Evolutionary conservation across 208 protist genomes (phyloP), one percentile per base, ranked within the genome.

Genomic region (Acanthamoeba culbertsoni): DNA sequence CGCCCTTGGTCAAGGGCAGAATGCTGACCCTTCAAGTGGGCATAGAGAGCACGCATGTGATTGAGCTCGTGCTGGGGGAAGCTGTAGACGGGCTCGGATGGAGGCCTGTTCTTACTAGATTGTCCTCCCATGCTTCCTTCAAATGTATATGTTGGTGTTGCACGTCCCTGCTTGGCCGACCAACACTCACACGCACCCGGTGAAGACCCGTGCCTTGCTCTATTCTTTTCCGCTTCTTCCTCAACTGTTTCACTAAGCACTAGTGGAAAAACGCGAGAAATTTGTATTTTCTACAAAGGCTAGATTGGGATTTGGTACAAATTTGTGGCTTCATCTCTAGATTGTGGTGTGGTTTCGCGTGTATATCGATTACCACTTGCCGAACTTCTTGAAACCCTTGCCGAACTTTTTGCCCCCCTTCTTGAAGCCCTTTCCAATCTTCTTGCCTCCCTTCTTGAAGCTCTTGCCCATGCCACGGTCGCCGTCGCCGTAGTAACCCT

Each of bases 391-490:
- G 59, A 68, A 8, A 10, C 59, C 59, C 59, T 68, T 68, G 12
- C 31, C 7, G 16, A 68, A 68, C 59, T 68, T 8, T 31, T 79
- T 42, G 26, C 68, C 23, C 8, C 10, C 68, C 68, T 79, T 79
- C 68, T 79, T 79, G 40, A 79, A 51, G 68, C 42, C 42, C 37
- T 79, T 79, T 31, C 68, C 59, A 16, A 68, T 68, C 35, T 79
- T 48, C 68, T 79, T 79, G 68, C 68, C 68, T 12, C 40, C 68
- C 68, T 79, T 79, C 37, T 79, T 43, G 20, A 79, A 33, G 68
- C 42, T 28, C 68, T 79, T 79, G 0, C 20, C 10, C n/a, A 79
- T 20, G 33, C 68, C 68, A 14, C 68, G 31, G 48, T 79, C 68
- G 12, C 68, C 68, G 33, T 79, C 59, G 18, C 55, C 63, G 31